A percentile compares a stretch with the other conserved stretches of the same genome.
Conservation (phyloP, 345 rosid species). For the thale cress (Arabidopsis thaliana) region TAIR10.1 NC_003071.7:13385501-13386000, state of each 20-base stretch:
- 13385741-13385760: conserved; percentile 68
- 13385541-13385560: conserved; percentile 36
- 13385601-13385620: neutral
- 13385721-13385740: conserved; percentile 58
- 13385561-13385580: neutral
- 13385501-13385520: conserved; percentile 9
- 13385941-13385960: conserved; percentile 63
- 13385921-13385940: conserved; percentile 68
- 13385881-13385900: conserved; percentile 61
- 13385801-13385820: conserved; percentile 64
- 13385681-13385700: conserved; percentile 14
- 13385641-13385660: conserved; percentile 16
- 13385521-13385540: conserved; percentile 35
- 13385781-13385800: conserved; percentile 71
- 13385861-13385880: conserved; percentile 60
- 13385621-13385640: conserved; percentile 1
- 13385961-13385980: conserved; percentile 61
- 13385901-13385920: conserved; percentile 72
- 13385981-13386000: conserved; percentile 77
- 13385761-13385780: conserved; percentile 80
- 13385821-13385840: conserved; percentile 76
- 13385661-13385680: neutral
- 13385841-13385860: conserved; percentile 61
- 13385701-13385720: conserved; percentile 43
- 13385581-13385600: conserved; percentile 10